Evolutionary conservation across 2,329 filamentous ascomycete genomes (phyloP).

Genomic region (Diaporthe humulicola): DNA sequence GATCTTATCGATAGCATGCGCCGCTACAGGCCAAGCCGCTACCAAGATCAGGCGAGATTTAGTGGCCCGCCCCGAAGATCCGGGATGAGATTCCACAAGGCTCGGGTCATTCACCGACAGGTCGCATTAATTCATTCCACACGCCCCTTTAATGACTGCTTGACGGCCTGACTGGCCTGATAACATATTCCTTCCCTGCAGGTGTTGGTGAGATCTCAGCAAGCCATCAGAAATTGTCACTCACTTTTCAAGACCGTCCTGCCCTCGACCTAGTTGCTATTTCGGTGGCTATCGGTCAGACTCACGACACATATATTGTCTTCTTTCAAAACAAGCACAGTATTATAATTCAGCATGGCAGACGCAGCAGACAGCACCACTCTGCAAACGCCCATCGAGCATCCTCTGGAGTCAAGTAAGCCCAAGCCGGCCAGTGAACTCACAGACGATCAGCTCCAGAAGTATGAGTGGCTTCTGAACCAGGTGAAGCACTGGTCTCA

Average conservation of each 20-base stretch:
- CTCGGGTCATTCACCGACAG: conserved; percentile 24
- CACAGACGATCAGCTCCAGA: conserved; percentile 81
- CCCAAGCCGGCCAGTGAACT: conserved; percentile 71
- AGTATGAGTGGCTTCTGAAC: conserved; percentile 83
- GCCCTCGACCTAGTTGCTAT: background rate
- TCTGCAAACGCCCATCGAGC: conserved; percentile 68
- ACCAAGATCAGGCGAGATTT: conserved; percentile 31
- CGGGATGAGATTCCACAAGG: conserved; percentile 18
- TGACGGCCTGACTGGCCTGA: background rate
- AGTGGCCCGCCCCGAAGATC: conserved; percentile 27
- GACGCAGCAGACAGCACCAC: conserved; percentile 31
- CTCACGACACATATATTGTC: background rate
- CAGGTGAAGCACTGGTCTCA: conserved; percentile 74
- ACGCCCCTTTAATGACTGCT: conserved; percentile 21
- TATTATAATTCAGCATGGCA: background rate
- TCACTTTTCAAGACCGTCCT: background rate
- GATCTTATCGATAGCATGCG: conserved; percentile 29
- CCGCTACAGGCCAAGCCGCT: conserved; percentile 6
- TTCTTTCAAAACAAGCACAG: background rate
- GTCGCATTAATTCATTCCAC: conserved; percentile 2
- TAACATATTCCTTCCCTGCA: background rate
- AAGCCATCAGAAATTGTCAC: background rate
- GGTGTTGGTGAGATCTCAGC: background rate
- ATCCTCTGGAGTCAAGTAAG: conserved; percentile 69
- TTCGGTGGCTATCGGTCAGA: background rate